phyloP scores from a whole-genome alignment of 129 eudicot genomes.

The Heracleum sosnowskyi region DNA sequence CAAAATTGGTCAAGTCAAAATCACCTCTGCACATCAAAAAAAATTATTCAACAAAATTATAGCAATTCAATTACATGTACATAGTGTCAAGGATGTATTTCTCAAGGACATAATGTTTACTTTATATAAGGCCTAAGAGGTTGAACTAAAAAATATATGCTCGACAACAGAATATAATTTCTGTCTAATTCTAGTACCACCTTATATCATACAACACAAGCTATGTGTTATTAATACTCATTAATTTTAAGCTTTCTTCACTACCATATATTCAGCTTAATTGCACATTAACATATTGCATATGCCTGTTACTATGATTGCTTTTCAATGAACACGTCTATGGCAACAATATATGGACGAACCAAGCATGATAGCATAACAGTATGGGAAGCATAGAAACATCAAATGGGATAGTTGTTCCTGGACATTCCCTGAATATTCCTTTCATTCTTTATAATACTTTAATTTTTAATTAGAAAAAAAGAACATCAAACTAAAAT shows the following conservation, averaged over 20 bases:
- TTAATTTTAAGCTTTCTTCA: neutral
- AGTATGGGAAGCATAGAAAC: neutral
- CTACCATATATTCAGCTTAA: neutral
- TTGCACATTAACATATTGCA: neutral
- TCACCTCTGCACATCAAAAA: conserved; percentile 53
- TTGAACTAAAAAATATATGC: neutral
- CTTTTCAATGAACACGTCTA: neutral
- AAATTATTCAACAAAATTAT: neutral
- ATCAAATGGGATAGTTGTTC: neutral
- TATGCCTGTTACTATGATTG: neutral
- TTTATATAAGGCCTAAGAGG: neutral
- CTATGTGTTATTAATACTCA: too few species aligned
- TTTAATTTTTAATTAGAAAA: too few species aligned
- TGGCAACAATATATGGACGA: neutral
- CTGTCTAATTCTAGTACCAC: neutral
- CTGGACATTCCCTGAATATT: too few species aligned
- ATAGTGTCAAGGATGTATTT: neutral
- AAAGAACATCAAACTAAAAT: neutral
- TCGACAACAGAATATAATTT: neutral
- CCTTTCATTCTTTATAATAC: neutral
- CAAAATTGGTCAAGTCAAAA: conserved; percentile 61
- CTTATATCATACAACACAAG: neutral
- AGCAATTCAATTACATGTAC: neutral
- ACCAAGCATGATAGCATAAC: neutral
- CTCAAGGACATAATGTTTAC: neutral